Conservation (phyloP, 2,329 filamentous ascomycete species). For the Incumbomyces delicatus region DNA sequence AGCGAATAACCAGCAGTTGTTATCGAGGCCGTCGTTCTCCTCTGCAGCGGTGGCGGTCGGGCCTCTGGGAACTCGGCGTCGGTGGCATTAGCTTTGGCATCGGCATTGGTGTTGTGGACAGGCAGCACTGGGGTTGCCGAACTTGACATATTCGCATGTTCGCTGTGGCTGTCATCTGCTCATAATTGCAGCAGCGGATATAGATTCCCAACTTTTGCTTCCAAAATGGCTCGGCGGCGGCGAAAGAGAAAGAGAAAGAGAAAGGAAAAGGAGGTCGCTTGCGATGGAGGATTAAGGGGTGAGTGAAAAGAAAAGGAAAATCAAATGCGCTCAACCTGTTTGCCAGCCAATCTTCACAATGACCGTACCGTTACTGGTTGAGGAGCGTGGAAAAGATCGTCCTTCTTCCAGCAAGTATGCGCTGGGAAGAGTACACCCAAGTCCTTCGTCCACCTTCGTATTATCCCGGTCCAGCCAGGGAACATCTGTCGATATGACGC, state of each 20-base stretch:
- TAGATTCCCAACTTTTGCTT: not conserved
- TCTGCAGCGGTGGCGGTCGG: constrained; percentile 1
- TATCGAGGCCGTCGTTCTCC: constrained; percentile 22
- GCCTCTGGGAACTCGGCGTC: too few species aligned
- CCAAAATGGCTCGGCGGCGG: too few species aligned
- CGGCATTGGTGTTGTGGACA: constrained; percentile 40
- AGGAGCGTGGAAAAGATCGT: too few species aligned
- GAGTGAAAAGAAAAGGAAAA: not conserved
- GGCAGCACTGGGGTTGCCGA: constrained; percentile 49
- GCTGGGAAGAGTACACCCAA: too few species aligned
- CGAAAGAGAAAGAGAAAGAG: too few species aligned
- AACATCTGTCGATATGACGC: too few species aligned
- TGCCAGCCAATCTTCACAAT: too few species aligned
- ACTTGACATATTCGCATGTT: constrained; percentile 53
- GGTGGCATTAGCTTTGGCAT: constrained; percentile 10
- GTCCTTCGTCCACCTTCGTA: too few species aligned
- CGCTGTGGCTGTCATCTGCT: constrained; percentile 20
- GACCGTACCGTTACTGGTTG: too few species aligned
- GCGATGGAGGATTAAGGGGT: not conserved
- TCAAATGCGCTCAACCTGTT: too few species aligned
- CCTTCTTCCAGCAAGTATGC: too few species aligned
- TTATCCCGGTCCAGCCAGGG: too few species aligned
- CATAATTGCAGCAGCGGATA: not conserved
- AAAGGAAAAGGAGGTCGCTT: constrained; percentile 1
- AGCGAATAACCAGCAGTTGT: constrained; percentile 46